Evolutionary conservation across 2,329 filamentous ascomycete species (phyloP).

Genomic region (Pestalotiopsis sp.): DNA sequence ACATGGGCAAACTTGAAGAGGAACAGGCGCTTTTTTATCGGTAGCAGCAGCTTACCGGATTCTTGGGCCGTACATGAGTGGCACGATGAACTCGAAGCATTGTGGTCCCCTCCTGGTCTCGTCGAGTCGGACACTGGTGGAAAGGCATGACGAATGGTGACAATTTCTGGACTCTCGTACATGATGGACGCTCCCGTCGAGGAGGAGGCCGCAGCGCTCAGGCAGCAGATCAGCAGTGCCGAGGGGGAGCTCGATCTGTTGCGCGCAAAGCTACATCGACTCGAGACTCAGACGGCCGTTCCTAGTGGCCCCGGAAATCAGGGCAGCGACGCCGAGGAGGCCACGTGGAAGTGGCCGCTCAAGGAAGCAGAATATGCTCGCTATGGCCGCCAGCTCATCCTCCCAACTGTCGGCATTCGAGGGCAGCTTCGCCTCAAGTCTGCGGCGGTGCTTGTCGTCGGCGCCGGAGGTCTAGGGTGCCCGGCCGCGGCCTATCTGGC

Average conservation of each 20-base stretch:
- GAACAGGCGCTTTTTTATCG: too few relatives aligned
- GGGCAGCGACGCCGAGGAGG: conserved; percentile 1
- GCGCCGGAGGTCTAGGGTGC: conserved; percentile 87
- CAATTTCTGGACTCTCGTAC: background rate
- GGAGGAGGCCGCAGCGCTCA: conserved; percentile 39
- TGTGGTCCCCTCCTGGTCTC: too few relatives aligned
- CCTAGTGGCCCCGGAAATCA: background rate
- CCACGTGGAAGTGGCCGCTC: conserved; percentile 67
- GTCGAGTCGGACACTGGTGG: too few relatives aligned
- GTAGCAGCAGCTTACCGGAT: too few relatives aligned
- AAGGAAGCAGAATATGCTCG: conserved; percentile 75
- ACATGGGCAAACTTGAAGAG: background rate
- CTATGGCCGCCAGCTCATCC: conserved; percentile 89
- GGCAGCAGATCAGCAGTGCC: conserved; percentile 46
- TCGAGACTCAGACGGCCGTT: conserved; percentile 30
- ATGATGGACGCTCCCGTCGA: conserved; percentile 37
- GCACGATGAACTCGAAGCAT: too few relatives aligned
- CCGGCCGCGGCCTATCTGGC: conserved; percentile 92
- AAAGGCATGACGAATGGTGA: background rate
- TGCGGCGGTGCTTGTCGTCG: conserved; percentile 77
- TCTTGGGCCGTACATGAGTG: too few relatives aligned
- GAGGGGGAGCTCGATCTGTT: conserved; percentile 52
- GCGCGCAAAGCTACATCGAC: conserved; percentile 44
- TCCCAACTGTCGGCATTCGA: conserved; percentile 77
- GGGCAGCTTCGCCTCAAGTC: conserved; percentile 76